Percentiles rank a stretch among this genome's conserved stretches.
phyloP scores from a whole-genome alignment of 192 early-diverging fungal genomes.

The Phlyctochytrium arcticum region DNA sequence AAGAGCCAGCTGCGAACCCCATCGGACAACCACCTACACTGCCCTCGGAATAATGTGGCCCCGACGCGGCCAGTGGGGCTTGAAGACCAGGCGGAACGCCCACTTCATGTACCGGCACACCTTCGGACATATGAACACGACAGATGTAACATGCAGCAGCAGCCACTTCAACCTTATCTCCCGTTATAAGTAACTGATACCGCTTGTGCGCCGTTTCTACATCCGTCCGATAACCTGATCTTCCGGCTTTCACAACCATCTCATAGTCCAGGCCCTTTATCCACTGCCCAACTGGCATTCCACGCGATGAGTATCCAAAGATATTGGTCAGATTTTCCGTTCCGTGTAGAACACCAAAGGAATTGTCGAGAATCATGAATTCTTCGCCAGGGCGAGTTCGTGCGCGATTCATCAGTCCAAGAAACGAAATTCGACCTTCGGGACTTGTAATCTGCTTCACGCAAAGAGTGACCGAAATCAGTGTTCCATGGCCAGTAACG shows the following conservation, averaged over 20 bases:
- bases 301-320: background rate
- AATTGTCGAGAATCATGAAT: slow-evolving; percentile 27
- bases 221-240: background rate
- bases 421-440: slow-evolving; percentile 25
- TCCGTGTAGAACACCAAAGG: slow-evolving; percentile 22
- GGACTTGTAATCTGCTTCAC: slow-evolving; percentile 36
- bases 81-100: background rate
- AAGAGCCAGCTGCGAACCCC: no score
- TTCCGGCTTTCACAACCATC: background rate
- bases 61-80: background rate
- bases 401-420: slow-evolving; percentile 23
- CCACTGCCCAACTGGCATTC: slow-evolving; percentile 3
- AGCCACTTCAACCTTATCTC: slow-evolving; percentile 1
- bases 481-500: slow-evolving; percentile 29
- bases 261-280: slow-evolving; percentile 1
- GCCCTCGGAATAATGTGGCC: background rate
- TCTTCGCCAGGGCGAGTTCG: slow-evolving; percentile 6
- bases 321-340: background rate
- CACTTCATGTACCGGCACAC: background rate
- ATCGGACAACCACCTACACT: background rate
- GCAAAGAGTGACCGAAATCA: slow-evolving; percentile 25
- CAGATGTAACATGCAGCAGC: slow-evolving; percentile 10
- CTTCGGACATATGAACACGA: background rate
- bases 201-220: background rate
- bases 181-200: background rate